Conservation (phyloP, 208 protist genomes). For the Porcisia hertigi region DNA sequence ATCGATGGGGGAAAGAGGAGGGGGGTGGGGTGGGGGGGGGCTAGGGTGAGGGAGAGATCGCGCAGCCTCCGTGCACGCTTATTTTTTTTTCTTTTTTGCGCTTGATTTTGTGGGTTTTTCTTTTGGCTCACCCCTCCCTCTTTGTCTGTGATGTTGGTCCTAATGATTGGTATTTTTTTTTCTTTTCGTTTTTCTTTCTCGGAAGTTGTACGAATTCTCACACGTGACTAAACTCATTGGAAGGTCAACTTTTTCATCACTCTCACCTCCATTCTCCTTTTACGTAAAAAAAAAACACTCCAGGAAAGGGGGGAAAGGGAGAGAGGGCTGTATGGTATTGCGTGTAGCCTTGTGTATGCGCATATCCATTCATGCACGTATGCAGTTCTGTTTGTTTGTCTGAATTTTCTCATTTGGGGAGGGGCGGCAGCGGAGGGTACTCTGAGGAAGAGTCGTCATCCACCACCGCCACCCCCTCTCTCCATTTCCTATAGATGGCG, state of each 20-base stretch:
- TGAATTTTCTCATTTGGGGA: not conserved
- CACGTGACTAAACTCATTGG: not conserved
- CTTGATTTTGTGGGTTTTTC: slow-evolving; percentile 5
- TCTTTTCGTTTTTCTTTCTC: not conserved
- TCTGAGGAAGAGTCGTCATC: not conserved
- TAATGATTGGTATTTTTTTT: slow-evolving; percentile 9
- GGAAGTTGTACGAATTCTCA: not conserved
- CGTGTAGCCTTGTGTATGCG: slow-evolving; percentile 3
- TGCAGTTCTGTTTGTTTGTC: not conserved
- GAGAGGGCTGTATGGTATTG: not conserved
- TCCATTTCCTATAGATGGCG: slow-evolving; percentile 3
- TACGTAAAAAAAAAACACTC: not conserved
- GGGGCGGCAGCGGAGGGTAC: not conserved
- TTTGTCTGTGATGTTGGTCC: slow-evolving; percentile 10
- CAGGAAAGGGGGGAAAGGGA: not conserved
- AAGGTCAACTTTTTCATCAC: not conserved
- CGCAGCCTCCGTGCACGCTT: no score
- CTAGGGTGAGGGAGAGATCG: not conserved
- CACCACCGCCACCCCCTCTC: no score
- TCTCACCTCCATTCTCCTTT: not conserved
- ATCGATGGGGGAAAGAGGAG: not conserved
- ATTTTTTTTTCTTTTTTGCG: not conserved
- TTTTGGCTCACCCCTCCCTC: slow-evolving; percentile 3
- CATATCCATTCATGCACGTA: slow-evolving; percentile 1
- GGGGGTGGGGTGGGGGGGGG: not conserved